Base-by-base conservation (phyloP, 371 early-diverging fungal species). In the Mucor mucedo region DNA sequence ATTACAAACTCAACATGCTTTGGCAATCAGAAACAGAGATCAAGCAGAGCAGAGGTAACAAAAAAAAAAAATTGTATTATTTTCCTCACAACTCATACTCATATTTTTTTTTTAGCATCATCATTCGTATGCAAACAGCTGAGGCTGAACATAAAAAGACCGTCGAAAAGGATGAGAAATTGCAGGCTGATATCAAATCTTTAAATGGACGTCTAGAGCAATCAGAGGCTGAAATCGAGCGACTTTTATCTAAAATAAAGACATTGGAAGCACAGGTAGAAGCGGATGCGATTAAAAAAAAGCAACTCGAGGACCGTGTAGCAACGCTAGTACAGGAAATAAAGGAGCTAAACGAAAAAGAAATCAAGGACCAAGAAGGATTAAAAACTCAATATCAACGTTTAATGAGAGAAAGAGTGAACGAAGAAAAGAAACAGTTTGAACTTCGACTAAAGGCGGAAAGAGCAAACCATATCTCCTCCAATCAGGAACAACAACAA, bases 1-100 rank as follows among this genome's bases (percentile, higher is more conserved):
- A 1, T 60, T 93, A 14, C 91, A 93, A 69, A 77, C 82, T 5
- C 91, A 91, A 52, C 87, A 89, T 44, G 67, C 79, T 0, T 40
- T 69, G 2, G 85, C 89, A 0, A 74, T 75, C 42, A 79, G 80
- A 49, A 83, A 83, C 56, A 87, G 90, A 82, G 91, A 93, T 63
- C 80, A 83, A 53, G 63, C 85, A 7, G 93, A 93, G 64, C 76
- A 82, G 53, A 79, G 76, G 85, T 77, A 47, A 21, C 21, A 21
- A 21, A 21, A 0, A 0, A 21, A 0, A 0, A 47, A 45, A 45
- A 3, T 5, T 16, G 50, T 33, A 41, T 53, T 16, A 0, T 1
- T 35, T 35, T 53, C 4, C 13, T 53, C 8, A 35, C 35, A 8
- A 6, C 35, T 4, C 53, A 6, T 11, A 47, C 21, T n/a, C 5